phyloP scores from a whole-genome alignment of 83 land plant species.

The Diphasiastrum complanatum region DNA sequence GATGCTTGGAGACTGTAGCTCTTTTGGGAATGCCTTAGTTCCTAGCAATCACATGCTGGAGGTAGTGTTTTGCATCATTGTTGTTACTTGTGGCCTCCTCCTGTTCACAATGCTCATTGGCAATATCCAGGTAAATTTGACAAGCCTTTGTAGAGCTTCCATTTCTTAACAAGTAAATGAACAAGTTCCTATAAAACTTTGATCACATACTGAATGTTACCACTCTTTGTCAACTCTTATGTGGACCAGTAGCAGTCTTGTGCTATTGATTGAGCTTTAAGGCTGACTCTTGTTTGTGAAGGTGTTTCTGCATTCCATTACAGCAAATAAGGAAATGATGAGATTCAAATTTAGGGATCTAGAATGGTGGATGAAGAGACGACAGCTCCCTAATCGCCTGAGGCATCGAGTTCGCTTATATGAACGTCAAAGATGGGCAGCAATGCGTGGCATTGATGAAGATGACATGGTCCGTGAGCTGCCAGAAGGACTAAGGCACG shows the following conservation, averaged over 20 bases:
- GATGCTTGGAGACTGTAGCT: no score
- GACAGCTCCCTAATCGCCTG: conserved; percentile 5
- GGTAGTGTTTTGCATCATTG: conserved; percentile 4
- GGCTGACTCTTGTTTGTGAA: no score
- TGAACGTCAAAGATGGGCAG: conserved; percentile 12
- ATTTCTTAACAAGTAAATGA: no score
- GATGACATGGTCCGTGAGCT: neutral
- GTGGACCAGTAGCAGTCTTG: no score
- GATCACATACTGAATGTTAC: no score
- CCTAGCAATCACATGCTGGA: conserved; percentile 4
- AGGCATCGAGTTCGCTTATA: conserved; percentile 9
- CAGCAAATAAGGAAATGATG: conserved; percentile 7
- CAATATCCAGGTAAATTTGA: conserved; percentile 11
- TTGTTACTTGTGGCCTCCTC: conserved; percentile 6
- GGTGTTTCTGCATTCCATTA: conserved; percentile 7
- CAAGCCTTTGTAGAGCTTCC: neutral
- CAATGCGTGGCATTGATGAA: conserved; percentile 9
- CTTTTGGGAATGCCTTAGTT: conserved; percentile 7
- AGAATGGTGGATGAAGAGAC: conserved; percentile 12
- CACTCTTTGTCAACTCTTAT: no score
- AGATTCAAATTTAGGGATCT: conserved; percentile 2
- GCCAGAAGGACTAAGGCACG: conserved; percentile 4
- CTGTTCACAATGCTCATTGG: conserved; percentile 15
- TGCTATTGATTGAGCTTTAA: no score
- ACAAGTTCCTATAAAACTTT: no score